Evolutionary conservation across 768 basidiomycete species (phyloP).

Genomic region (Trametes maxima): DNA sequence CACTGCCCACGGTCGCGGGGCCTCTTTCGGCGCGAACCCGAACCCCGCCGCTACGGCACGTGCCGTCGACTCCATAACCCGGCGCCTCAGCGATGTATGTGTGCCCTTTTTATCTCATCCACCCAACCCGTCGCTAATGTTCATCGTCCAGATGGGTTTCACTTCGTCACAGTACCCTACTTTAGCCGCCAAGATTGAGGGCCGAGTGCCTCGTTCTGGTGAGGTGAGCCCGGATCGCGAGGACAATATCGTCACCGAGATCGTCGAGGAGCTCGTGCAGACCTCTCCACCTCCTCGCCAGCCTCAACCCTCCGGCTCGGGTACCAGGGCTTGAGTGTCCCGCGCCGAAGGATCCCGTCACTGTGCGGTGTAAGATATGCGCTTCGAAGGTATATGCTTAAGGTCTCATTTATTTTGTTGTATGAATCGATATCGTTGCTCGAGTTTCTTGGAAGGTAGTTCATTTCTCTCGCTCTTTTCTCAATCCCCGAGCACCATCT

Average conservation of each 20-base stretch:
- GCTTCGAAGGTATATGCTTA: conserved; percentile 5
- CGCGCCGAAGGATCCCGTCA: background rate
- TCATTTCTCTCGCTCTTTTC: background rate
- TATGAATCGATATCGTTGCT: background rate
- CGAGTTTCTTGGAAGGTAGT: background rate
- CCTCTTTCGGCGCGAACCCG: conserved; percentile 40
- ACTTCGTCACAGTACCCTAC: conserved; percentile 58
- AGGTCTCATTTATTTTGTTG: conserved; percentile 17
- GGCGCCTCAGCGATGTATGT: conserved; percentile 66
- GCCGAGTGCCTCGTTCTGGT: conserved; percentile 22
- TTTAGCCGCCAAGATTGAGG: conserved; percentile 49
- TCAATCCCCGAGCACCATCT: background rate
- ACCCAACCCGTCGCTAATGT: conserved; percentile 1
- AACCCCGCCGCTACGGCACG: conserved; percentile 37
- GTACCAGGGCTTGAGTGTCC: conserved; percentile 4
- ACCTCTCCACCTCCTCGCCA: conserved; percentile 10
- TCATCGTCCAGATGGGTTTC: conserved; percentile 67
- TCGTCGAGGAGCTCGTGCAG: conserved; percentile 32
- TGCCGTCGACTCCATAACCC: conserved; percentile 48
- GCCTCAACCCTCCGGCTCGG: conserved; percentile 19
- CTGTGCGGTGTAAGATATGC: conserved; percentile 13
- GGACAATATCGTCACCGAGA: conserved; percentile 30
- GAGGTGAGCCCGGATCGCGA: conserved; percentile 26
- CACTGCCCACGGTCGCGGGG: conserved; percentile 20
- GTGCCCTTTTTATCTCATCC: background rate